A percentile compares a stretch with the other conserved stretches of the same genome.
Conservation (phyloP, 164 flowering plant genomes). For the Macadamia tetraphylla region DNA sequence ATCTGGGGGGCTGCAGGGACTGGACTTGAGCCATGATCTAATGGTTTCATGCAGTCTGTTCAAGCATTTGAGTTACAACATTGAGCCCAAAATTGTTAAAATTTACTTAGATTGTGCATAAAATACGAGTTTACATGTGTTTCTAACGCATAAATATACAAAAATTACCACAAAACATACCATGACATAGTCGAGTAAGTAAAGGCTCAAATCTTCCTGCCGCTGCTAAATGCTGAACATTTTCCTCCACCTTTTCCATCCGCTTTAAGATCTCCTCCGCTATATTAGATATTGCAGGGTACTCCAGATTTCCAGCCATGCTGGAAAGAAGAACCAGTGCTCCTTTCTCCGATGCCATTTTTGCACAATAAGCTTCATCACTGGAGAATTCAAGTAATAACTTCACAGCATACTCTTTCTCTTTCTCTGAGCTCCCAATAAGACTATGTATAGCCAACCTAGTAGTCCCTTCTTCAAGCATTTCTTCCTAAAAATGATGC, state of each 20-base stretch:
- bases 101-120: background rate
- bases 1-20: background rate
- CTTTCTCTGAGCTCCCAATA: constrained; percentile 46
- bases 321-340: constrained; percentile 51
- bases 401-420: constrained; percentile 49
- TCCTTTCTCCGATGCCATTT: constrained; percentile 58
- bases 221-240: constrained; percentile 43
- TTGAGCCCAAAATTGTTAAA: background rate
- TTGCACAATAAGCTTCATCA: constrained; percentile 39
- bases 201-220: constrained; percentile 67
- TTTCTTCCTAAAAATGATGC: constrained; percentile 27
- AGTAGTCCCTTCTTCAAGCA: constrained; percentile 48
- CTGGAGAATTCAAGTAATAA: constrained; percentile 45
- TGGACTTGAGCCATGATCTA: background rate
- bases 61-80: background rate
- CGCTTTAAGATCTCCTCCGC: constrained; percentile 48
- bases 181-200: constrained; percentile 43
- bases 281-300: constrained; percentile 43
- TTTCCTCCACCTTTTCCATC: constrained; percentile 42
- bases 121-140: too few relatives aligned
- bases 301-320: constrained; percentile 47
- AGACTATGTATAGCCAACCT: constrained; percentile 55
- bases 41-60: background rate
- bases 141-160: background rate
- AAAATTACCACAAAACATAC: constrained; percentile 16